Evolutionary conservation across 352 stramenopile species (phyloP), one percentile per base, ranked within the genome.

Genomic region (Globisporangium ultimum): DNA sequence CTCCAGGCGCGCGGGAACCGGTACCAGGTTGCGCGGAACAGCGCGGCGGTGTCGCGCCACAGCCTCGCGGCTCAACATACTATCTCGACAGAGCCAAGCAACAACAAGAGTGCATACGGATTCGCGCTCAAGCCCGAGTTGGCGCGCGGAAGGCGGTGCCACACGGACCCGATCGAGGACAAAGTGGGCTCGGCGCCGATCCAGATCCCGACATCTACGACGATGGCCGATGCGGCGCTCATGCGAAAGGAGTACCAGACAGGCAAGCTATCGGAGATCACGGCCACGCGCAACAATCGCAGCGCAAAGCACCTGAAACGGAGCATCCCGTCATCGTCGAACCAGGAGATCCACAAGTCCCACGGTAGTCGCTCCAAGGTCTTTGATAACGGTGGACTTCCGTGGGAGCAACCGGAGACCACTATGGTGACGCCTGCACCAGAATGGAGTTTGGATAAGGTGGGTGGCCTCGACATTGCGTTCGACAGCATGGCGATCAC

Each of bases 361-460:
- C 24, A 32, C 5, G 24, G 24, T 5, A 32, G 24, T 5, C 24
- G 24, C 5, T 32, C 24, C 24, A 32, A 32, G 24, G 24, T 32
- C 24, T 32, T 5, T 5, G 24, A 32, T 32, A 32, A 32, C 5
- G 24, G 24, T 32, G 24, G 24, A 55, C 43, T 87, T 21, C 87
- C 80, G 36, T 88, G 80, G 80, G 78, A 88, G 55, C 76, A 88
- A 42, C 78, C 80, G 11, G 65, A 68, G 24, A 67, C 74, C 42
- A 90, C 87, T 74, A 58, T 77, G 14, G 57, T 48, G 0, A 18
- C 3, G 24, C 24, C 40, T 24, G 15, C 14, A 56, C 14, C n/a
- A 32, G 20, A 22, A 55, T 21, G n/a, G 42, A 47, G 20, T 9
- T 40, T 21, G 34, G 17, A 8, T 28, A 21, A 14, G n/a, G 32